A percentile compares a stretch with the other conserved stretches of the same genome.
phyloP scores from a whole-genome alignment of 805 yeast species.

The Candida jianshihensis region DNA sequence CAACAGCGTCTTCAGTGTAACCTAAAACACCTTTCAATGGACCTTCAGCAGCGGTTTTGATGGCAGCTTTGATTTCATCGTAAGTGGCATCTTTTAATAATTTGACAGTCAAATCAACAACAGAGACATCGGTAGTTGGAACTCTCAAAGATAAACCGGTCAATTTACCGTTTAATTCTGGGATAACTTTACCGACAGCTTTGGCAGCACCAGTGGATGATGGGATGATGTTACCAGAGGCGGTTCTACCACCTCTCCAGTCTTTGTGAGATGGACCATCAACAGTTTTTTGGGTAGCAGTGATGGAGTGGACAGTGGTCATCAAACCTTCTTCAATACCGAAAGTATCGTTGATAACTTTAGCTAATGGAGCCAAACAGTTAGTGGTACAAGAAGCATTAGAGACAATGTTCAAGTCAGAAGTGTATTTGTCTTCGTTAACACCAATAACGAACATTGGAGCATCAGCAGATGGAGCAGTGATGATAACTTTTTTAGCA shows the following conservation, averaged over 20 bases:
- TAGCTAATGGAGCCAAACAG: constrained; percentile 64
- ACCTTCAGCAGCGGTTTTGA: constrained; percentile 1
- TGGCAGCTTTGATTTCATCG: constrained; percentile 3
- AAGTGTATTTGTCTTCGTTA: constrained; percentile 47
- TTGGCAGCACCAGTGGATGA: constrained; percentile 35
- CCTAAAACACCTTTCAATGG: constrained; percentile 1
- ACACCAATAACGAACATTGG: constrained; percentile 68
- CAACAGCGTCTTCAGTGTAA: constrained; percentile 62
- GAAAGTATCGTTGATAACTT: constrained; percentile 52
- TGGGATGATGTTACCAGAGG: constrained; percentile 2
- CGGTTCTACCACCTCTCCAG: constrained; percentile 32
- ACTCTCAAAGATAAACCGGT: constrained; percentile 1
- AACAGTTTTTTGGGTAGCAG: constrained; percentile 63
- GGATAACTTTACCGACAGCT: constrained; percentile 65
- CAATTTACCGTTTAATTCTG: constrained; percentile 53
- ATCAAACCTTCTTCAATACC: constrained; percentile 65
- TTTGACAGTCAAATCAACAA: constrained; percentile 1
- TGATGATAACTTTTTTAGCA: constrained; percentile 61
- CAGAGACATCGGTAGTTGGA: constrained; percentile 2
- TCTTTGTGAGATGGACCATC: constrained; percentile 69
- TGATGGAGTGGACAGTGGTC: constrained; percentile 64
- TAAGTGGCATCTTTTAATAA: constrained; percentile 1
- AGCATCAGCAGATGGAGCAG: constrained; percentile 61
- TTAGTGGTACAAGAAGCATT: constrained; percentile 67
- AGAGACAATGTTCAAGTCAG: constrained; percentile 43